These are phyloP conservation scores for Colletotrichum tamarilloi DNA, from an alignment of 2,329 filamentous ascomycete genomes.

Conservation along the genomic window DNA sequence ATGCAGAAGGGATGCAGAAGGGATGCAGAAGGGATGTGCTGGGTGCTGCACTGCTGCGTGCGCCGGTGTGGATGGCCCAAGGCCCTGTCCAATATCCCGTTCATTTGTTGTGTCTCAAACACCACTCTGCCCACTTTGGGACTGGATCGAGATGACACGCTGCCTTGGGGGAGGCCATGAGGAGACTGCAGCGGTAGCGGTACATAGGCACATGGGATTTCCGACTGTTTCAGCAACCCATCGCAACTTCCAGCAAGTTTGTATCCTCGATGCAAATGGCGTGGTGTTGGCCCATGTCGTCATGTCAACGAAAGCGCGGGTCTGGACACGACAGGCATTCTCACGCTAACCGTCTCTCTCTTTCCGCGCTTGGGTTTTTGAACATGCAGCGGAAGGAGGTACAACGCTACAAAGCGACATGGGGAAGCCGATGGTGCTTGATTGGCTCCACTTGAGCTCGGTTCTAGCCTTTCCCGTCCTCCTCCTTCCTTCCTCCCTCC, in stretches of 20 bases:
- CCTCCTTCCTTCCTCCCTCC: background rate
- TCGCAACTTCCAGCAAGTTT: background rate
- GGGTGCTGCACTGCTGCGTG: background rate
- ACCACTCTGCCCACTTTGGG: background rate
- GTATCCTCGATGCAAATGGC: background rate
- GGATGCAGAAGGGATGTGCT: background rate
- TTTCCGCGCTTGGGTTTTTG: background rate
- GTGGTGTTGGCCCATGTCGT: conserved; percentile 25
- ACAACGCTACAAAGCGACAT: background rate
- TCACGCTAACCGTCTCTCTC: conserved; percentile 1
- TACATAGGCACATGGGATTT: conserved; percentile 10
- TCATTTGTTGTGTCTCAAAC: background rate
- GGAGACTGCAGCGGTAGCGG: background rate
- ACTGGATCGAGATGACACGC: background rate
- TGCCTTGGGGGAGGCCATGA: background rate
- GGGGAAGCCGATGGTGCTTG: background rate
- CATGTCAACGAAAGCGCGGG: conserved; percentile 16
- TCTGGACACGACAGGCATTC: conserved; percentile 3
- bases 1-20: background rate
- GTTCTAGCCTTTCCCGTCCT: background rate
- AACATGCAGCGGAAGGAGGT: background rate
- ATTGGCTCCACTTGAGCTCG: background rate
- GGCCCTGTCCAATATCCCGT: conserved; percentile 7
- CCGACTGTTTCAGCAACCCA: conserved; percentile 14
- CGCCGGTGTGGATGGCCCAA: conserved; percentile 2